These are phyloP conservation scores for Amylostereum areolatum DNA, from an alignment of 1,284 basidiomycete genomes.

Conservation along the genomic window DNA sequence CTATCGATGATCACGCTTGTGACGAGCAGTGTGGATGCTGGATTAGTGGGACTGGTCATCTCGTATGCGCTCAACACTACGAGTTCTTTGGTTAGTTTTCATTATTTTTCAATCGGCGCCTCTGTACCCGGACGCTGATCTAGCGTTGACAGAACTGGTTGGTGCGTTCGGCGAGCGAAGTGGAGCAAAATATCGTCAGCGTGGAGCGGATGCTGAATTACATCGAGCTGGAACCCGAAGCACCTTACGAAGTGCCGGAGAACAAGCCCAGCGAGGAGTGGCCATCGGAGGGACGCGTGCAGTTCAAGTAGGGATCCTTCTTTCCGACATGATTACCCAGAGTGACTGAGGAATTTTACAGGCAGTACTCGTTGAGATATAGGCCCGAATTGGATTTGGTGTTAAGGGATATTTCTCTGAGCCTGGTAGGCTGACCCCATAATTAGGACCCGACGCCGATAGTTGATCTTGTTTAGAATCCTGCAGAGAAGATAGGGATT, in stretches of 20 bases:
- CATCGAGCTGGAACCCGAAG: slow-evolving; percentile 72
- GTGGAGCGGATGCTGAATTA: slow-evolving; percentile 76
- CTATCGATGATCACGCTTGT: slow-evolving; percentile 69
- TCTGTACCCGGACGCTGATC: slow-evolving; percentile 8
- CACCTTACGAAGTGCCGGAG: slow-evolving; percentile 67
- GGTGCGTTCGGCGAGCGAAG: slow-evolving; percentile 85
- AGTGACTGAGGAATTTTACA: slow-evolving; percentile 20
- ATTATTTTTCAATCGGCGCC: neutral
- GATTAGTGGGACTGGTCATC: slow-evolving; percentile 87
- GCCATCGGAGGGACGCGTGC: slow-evolving; percentile 74
- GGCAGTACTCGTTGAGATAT: slow-evolving; percentile 78
- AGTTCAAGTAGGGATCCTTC: slow-evolving; percentile 52
- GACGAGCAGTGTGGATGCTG: slow-evolving; percentile 77
- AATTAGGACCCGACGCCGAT: slow-evolving; percentile 15
- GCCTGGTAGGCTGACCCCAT: slow-evolving; percentile 38
- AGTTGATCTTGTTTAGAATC: slow-evolving; percentile 35
- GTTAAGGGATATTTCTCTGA: slow-evolving; percentile 68
- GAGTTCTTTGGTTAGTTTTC: slow-evolving; percentile 51
- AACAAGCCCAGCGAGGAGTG: slow-evolving; percentile 57
- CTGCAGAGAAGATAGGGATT: slow-evolving; percentile 81
- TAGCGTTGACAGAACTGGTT: slow-evolving; percentile 68
- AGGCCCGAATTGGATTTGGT: slow-evolving; percentile 77
- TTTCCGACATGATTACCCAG: neutral
- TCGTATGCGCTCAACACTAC: slow-evolving; percentile 83
- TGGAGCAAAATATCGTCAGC: slow-evolving; percentile 92